Evolutionary conservation across 1,284 basidiomycete species (phyloP).

Genomic region (Ceratobasidium sp.): DNA sequence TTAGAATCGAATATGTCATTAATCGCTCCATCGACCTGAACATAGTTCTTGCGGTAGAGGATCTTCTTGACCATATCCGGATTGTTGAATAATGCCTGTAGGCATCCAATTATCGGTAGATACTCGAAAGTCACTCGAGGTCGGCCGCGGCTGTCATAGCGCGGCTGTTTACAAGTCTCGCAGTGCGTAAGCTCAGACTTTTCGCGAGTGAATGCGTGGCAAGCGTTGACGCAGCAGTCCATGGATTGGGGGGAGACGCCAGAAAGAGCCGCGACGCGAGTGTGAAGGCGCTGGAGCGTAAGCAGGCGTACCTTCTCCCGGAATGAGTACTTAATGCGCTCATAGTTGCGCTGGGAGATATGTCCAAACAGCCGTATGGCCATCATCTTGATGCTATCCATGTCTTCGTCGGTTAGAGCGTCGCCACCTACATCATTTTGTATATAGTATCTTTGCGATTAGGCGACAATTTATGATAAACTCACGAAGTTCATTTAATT

Average conservation of each 20-base stretch:
- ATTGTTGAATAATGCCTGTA: conserved; percentile 36
- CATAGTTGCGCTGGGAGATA: conserved; percentile 26
- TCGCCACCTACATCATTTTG: background rate
- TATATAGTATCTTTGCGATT: background rate
- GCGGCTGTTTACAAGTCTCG: conserved; percentile 38
- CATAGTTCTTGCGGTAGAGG: conserved; percentile 47
- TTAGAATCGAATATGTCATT: conserved; percentile 47
- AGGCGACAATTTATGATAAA: background rate
- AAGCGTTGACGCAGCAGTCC: conserved; percentile 46
- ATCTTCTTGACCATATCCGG: conserved; percentile 46
- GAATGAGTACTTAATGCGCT: conserved; percentile 30
- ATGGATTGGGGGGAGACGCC: conserved; percentile 7
- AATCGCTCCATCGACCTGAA: conserved; percentile 43
- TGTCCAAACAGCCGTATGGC: conserved; percentile 34
- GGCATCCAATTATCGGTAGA: conserved; percentile 41
- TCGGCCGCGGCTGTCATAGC: conserved; percentile 30
- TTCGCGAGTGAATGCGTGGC: conserved; percentile 43
- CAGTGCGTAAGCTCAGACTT: conserved; percentile 22
- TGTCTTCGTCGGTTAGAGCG: conserved; percentile 8
- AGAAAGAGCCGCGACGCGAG: conserved; percentile 39
- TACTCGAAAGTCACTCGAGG: conserved; percentile 43
- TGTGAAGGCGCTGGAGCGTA: conserved; percentile 1
- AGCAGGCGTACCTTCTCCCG: background rate
- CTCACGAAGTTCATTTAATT: conserved; percentile 13
- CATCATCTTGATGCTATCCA: conserved; percentile 33